phyloP scores from a whole-genome alignment of 805 yeast genomes.

The Ogataea glucozyma region DNA sequence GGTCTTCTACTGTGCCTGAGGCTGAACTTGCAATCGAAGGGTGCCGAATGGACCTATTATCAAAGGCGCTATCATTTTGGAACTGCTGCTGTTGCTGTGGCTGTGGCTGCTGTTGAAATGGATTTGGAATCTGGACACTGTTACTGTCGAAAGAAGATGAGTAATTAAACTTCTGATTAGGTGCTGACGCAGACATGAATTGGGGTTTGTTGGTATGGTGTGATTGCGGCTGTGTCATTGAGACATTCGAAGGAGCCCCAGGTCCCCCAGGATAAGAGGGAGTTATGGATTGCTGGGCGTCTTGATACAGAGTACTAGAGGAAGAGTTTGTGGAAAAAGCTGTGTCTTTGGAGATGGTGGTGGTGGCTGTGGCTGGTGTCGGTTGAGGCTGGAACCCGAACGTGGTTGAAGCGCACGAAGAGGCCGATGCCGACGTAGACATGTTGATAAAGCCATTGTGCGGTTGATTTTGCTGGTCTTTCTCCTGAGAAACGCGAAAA shows the following conservation, averaged over 20 bases:
- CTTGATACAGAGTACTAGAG: conserved; percentile 36
- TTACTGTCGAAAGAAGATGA: conserved; percentile 20
- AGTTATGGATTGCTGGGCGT: conserved; percentile 31
- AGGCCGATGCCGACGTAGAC: conserved; percentile 16
- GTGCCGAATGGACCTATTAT: neutral
- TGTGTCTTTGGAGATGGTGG: conserved; percentile 51
- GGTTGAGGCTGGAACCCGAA: conserved; percentile 38
- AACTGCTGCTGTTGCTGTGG: conserved; percentile 19
- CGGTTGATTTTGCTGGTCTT: conserved; percentile 10
- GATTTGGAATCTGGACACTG: conserved; percentile 3
- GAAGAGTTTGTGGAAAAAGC: conserved; percentile 42
- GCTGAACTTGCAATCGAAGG: neutral
- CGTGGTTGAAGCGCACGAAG: conserved; percentile 17
- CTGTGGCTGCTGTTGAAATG: conserved; percentile 10
- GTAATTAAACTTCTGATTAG: conserved; percentile 24
- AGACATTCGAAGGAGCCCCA: conserved; percentile 9
- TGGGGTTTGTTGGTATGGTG: conserved; percentile 15
- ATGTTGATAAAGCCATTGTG: conserved; percentile 20
- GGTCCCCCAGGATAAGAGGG: conserved; percentile 14
- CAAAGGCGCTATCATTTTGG: conserved; percentile 2
- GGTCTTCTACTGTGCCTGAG: conserved; percentile 37
- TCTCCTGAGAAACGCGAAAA: conserved; percentile 9
- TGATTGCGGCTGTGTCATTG: conserved; percentile 10
- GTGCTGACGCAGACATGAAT: conserved; percentile 33
- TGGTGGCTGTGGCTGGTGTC: conserved; percentile 53